Base-by-base conservation (phyloP, 2,329 filamentous ascomycete genomes). In the Hymenoscyphus occultus region DNA sequence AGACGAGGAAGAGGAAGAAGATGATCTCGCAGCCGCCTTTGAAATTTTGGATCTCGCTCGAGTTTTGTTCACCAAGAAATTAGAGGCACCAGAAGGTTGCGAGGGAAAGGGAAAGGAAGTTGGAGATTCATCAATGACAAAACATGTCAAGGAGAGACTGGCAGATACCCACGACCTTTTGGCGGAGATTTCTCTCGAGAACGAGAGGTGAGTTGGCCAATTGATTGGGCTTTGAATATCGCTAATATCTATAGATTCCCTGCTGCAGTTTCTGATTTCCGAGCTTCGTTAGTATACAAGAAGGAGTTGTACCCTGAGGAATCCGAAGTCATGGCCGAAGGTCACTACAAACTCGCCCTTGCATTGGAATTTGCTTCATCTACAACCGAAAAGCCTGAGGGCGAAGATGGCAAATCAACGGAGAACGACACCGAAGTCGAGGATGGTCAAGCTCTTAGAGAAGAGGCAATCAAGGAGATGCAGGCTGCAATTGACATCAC, bases 111-210 rank as follows among this genome's bases (percentile, higher is more conserved):
- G 79, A 60, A 86, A 85, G 72, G 78, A 78, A 6, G 66, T 65
- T 28, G 77, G 70, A 31, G 71, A 77, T 64, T 75, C 76, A 4
- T 72, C 78, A 51, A 77, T 80, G 68, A 73, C 78, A 22, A 80
- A 83, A 69, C 86, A 90, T 67, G 82, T 93, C 74, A 93, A 93
- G 78, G 92, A 96, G 78, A 88, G 92, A 64, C 84, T 98, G 40
- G 92, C 92, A 67, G 95, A 99, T 75, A 96, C 92, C 9, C 92
- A 97, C 76, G 93, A 97, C 76, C 85, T 97, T 64, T 90, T 98
- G 68, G 91, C 93, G 10, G 95, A 99, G 78, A 97, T 99, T 68
- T 96, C 91, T n/a, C 83, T 99, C 35, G 95, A 99, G 80, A 97
- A 95, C 71, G 95, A 98, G 79, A 89, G 90, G 80, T 88, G 79